Conservation (phyloP, 2,329 filamentous ascomycete genomes). For the Talaromyces sp. region DNA sequence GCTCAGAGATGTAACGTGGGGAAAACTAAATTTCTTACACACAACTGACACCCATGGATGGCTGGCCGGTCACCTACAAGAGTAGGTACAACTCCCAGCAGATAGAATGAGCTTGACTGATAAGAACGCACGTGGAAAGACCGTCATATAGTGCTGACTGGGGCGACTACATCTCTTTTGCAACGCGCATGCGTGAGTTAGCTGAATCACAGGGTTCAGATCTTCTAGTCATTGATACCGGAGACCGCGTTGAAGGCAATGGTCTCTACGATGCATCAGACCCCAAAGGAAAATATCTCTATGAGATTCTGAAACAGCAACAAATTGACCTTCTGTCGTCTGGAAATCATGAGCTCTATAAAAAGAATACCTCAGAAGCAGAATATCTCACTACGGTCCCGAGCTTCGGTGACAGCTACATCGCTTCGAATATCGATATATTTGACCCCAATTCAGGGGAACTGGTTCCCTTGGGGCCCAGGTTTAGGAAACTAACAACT, state of each 20-base stretch:
- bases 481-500: slow-evolving; percentile 85
- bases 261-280: slow-evolving; percentile 85
- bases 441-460: slow-evolving; percentile 66
- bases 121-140: slow-evolving; percentile 38
- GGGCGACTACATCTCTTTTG: slow-evolving; percentile 96
- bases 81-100: slow-evolving; percentile 52
- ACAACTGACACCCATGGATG: slow-evolving; percentile 96
- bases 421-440: slow-evolving; percentile 92
- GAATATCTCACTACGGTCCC: slow-evolving; percentile 78
- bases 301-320: slow-evolving; percentile 79
- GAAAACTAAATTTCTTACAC: slow-evolving; percentile 94
- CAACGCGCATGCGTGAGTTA: slow-evolving; percentile 70
- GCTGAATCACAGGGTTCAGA: slow-evolving; percentile 76
- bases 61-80: slow-evolving; percentile 87
- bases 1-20: slow-evolving; percentile 80
- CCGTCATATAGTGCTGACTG: slow-evolving; percentile 92
- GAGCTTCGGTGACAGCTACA: slow-evolving; percentile 72
- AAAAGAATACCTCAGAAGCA: slow-evolving; percentile 66
- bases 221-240: slow-evolving; percentile 89
- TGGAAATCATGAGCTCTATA: slow-evolving; percentile 95
- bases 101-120: background rate
- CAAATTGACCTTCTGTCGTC: slow-evolving; percentile 77
- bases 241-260: slow-evolving; percentile 89
- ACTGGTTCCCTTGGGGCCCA: slow-evolving; percentile 68
- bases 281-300: slow-evolving; percentile 83